Evolutionary conservation across 108 stramenopile species (phyloP).

Genomic region (Skeletonema marinoi): DNA sequence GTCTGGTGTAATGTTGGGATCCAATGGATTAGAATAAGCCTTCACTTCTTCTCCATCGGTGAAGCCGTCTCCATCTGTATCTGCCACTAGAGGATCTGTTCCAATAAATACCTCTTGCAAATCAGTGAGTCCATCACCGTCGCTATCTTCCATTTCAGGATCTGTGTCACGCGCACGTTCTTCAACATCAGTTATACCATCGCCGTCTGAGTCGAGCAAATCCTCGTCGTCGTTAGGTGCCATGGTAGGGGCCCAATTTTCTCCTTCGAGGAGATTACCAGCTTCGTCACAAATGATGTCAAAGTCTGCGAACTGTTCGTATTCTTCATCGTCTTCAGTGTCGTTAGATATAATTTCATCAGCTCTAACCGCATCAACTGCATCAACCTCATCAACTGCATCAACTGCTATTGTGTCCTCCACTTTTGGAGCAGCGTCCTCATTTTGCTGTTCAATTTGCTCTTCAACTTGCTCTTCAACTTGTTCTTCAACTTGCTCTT

Average conservation of each 20-base stretch:
- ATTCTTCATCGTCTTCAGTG: not conserved
- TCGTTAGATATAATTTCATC: not conserved
- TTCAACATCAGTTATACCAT: constrained; percentile 12
- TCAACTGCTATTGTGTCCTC: not conserved
- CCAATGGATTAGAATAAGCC: constrained; percentile 11
- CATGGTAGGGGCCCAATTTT: not conserved
- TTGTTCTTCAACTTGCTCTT: not conserved
- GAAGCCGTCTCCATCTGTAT: constrained; percentile 24
- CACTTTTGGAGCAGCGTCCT: not conserved
- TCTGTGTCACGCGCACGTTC: constrained; percentile 5
- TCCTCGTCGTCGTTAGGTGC: not conserved
- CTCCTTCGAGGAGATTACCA: not conserved
- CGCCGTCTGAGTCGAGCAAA: constrained; percentile 6
- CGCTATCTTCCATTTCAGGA: constrained; percentile 2
- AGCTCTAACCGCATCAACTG: not conserved
- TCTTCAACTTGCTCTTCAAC: not conserved
- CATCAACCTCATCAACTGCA: not conserved
- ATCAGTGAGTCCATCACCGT: constrained; percentile 21
- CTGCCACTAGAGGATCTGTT: constrained; percentile 9
- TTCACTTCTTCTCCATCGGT: constrained; percentile 19
- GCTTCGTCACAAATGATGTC: not conserved
- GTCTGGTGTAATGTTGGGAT: not conserved
- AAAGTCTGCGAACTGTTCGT: not conserved
- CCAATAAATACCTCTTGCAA: constrained; percentile 14
- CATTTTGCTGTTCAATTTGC: not conserved